Evolutionary conservation across 2,329 filamentous ascomycete genomes (phyloP).

Genomic region (Spiromastix sp.): DNA sequence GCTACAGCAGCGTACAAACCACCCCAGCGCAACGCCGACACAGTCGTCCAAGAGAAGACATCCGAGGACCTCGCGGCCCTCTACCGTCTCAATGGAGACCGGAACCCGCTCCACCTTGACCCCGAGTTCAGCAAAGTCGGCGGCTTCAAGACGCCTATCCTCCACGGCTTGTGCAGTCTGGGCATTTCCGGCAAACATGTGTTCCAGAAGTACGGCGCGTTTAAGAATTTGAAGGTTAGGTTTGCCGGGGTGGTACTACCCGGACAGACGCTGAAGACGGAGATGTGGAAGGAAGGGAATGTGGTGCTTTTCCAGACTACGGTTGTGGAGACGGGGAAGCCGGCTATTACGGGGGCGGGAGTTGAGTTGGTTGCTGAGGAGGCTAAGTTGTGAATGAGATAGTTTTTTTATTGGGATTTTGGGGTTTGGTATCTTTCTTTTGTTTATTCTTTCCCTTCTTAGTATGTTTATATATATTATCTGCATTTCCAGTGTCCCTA

Average conservation of each 20-base stretch:
- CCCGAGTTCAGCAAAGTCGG: slow-evolving; percentile 89
- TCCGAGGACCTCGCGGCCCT: slow-evolving; percentile 84
- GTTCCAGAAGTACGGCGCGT: slow-evolving; percentile 68
- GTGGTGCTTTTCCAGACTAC: slow-evolving; percentile 75
- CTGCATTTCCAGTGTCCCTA: too few relatives aligned
- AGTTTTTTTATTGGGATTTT: neutral
- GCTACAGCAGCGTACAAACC: slow-evolving; percentile 70
- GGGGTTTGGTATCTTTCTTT: neutral
- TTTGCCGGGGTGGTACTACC: slow-evolving; percentile 80
- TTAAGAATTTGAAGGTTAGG: slow-evolving; percentile 85
- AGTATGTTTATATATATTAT: too few relatives aligned
- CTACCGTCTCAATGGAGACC: slow-evolving; percentile 87
- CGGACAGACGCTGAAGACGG: slow-evolving; percentile 79
- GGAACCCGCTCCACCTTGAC: slow-evolving; percentile 94
- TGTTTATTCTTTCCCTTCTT: too few relatives aligned
- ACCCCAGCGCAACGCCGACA: slow-evolving; percentile 67
- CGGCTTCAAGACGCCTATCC: slow-evolving; percentile 86
- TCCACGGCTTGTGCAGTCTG: slow-evolving; percentile 95
- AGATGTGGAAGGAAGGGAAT: slow-evolving; percentile 86
- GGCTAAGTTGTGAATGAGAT: neutral
- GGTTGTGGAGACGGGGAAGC: slow-evolving; percentile 87
- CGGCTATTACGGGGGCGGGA: slow-evolving; percentile 70
- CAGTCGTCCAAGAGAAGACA: slow-evolving; percentile 75
- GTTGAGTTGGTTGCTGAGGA: slow-evolving; percentile 47
- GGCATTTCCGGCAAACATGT: slow-evolving; percentile 87